Conservation (phyloP, 345 rosid genomes). For the Excoecaria cochinchinensis region DNA sequence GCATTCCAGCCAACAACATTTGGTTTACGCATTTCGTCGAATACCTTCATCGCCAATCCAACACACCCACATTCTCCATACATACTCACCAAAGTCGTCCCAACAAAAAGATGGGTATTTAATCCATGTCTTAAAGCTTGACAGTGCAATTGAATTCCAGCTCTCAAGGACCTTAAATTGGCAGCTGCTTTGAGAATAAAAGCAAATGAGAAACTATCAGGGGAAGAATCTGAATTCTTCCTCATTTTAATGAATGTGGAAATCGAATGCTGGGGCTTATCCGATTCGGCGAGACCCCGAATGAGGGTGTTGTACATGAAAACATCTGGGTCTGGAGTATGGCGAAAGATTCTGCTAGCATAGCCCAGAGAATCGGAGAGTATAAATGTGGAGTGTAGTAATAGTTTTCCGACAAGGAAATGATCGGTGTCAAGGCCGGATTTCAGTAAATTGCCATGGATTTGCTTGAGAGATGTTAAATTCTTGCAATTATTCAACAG, state of each 20-base stretch:
- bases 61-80: constrained; percentile 77
- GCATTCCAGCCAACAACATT: constrained; percentile 74
- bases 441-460: constrained; percentile 51
- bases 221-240: constrained; percentile 33
- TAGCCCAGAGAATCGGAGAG: constrained; percentile 44
- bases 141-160: constrained; percentile 61
- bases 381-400: constrained; percentile 49
- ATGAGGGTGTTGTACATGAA: constrained; percentile 76
- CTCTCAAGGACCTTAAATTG: constrained; percentile 37
- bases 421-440: constrained; percentile 43
- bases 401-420: constrained; percentile 54
- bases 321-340: constrained; percentile 48
- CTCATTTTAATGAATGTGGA: constrained; percentile 43
- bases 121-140: constrained; percentile 46
- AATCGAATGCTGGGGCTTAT: constrained; percentile 41
- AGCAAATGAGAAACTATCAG: constrained; percentile 73
- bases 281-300: constrained; percentile 59
- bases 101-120: constrained; percentile 52
- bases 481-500: constrained; percentile 46
- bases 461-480: constrained; percentile 46
- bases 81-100: constrained; percentile 88
- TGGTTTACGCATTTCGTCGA: constrained; percentile 52
- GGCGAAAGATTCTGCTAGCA: constrained; percentile 47
- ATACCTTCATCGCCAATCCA: constrained; percentile 53
- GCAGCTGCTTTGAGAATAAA: constrained; percentile 62